Evolutionary conservation across 2,329 filamentous ascomycete species (phyloP).

Genomic region (Pyrenophora seminiperda): DNA sequence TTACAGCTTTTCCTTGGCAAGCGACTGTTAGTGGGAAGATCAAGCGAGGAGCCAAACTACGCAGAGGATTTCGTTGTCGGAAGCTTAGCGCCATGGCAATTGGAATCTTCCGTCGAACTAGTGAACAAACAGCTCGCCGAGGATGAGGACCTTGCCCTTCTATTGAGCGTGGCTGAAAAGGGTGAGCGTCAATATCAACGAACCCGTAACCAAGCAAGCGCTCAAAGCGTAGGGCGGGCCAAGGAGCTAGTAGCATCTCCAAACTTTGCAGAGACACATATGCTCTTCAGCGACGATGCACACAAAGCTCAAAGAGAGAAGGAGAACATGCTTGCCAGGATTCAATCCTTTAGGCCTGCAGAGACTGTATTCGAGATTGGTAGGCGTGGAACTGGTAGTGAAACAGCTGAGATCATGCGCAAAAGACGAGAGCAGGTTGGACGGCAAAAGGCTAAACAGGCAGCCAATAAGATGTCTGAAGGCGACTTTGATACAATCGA

Average conservation of each 20-base stretch:
- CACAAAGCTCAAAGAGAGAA: slow-evolving; percentile 70
- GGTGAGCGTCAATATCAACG: slow-evolving; percentile 92
- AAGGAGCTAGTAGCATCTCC: slow-evolving; percentile 75
- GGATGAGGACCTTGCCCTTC: slow-evolving; percentile 70
- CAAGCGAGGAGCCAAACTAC: slow-evolving; percentile 67
- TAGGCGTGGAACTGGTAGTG: slow-evolving; percentile 65
- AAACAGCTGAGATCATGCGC: slow-evolving; percentile 77
- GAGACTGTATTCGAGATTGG: slow-evolving; percentile 98
- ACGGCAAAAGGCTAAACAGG: slow-evolving; percentile 55
- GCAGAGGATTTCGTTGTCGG: slow-evolving; percentile 85
- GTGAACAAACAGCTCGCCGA: slow-evolving; percentile 78
- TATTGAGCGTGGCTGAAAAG: slow-evolving; percentile 77
- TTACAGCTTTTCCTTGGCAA: slow-evolving; percentile 93
- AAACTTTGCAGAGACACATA: slow-evolving; percentile 75
- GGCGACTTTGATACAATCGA: slow-evolving; percentile 13
- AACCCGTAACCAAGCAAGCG: slow-evolving; percentile 87
- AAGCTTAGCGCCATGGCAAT: slow-evolving; percentile 69
- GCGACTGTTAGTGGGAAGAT: slow-evolving; percentile 75
- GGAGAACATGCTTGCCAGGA: slow-evolving; percentile 83
- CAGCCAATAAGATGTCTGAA: slow-evolving; percentile 45
- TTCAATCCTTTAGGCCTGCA: slow-evolving; percentile 84
- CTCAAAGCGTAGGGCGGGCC: slow-evolving; percentile 85
- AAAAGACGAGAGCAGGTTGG: slow-evolving; percentile 72
- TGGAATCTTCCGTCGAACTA: slow-evolving; percentile 82
- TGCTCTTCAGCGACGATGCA: slow-evolving; percentile 69